Conservation (phyloP, 1,139 yeast genomes). For the Kluyveromyces marxianus region DNA sequence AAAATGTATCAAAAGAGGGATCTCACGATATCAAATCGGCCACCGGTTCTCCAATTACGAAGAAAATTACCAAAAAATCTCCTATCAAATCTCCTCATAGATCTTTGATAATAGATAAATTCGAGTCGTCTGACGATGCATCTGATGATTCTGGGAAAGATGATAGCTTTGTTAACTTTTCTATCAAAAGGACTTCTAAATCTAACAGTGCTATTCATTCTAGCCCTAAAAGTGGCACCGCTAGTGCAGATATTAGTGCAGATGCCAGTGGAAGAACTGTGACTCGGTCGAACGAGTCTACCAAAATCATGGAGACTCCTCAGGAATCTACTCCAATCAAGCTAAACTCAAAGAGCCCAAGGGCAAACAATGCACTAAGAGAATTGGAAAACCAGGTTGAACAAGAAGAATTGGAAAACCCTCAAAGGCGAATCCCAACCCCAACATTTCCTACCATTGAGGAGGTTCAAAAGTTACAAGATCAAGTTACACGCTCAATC, state of each 20-base stretch:
- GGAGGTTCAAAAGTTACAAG: conserved; percentile 26
- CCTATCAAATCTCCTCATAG: conserved; percentile 19
- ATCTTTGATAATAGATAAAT: conserved; percentile 17
- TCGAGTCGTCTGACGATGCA: conserved; percentile 16
- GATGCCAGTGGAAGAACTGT: too few species aligned
- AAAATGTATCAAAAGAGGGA: neutral
- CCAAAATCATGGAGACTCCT: neutral
- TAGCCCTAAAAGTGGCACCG: neutral
- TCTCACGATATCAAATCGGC: neutral
- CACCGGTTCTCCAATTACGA: conserved; percentile 16
- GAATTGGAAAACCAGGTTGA: conserved; percentile 8
- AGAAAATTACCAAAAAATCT: conserved; percentile 16
- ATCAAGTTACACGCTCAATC: conserved; percentile 18
- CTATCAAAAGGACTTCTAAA: conserved; percentile 15
- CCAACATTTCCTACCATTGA: conserved; percentile 24
- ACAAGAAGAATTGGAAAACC: conserved; percentile 5
- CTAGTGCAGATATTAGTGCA: neutral
- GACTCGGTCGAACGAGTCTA: too few species aligned
- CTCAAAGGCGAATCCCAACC: conserved; percentile 5
- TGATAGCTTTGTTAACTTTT: conserved; percentile 14
- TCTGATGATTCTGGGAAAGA: conserved; percentile 6
- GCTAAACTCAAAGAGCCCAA: neutral
- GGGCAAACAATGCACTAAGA: neutral
- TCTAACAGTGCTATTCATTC: conserved; percentile 2
- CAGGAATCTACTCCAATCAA: conserved; percentile 1